Evolutionary conservation across 768 basidiomycete genomes (phyloP), one percentile per base, ranked within the genome.

Genomic region (Lepiota brunneoincarnata): DNA sequence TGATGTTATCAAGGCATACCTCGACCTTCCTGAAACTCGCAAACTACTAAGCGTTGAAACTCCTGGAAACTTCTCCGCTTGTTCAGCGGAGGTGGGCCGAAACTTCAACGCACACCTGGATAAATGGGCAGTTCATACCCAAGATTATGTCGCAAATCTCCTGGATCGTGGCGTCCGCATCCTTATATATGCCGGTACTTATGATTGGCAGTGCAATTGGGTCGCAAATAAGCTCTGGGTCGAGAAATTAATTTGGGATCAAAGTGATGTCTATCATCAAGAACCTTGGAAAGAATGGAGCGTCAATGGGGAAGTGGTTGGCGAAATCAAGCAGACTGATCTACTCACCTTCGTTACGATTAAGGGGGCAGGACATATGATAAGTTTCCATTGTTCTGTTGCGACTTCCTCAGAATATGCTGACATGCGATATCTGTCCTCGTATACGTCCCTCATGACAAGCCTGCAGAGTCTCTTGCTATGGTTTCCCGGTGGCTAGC

Each of bases 131-230:
- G 70, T 73, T 12, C 75, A 80, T 56, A 76, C 86, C 39, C 77
- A 85, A 67, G 69, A 83, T 71, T 86, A 89, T 63, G 82, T 89
- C 55, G 74, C 82, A 0, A 77, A 73, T 5, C 79, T 93, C 36
- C 78, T 93, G 7, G 89, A 93, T 55, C 79, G 89, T n/a, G 86
- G 86, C 0, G 69, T 94, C 17, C 80, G 84, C 4, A 72, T 90
- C 34, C 75, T 93, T 38, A 83, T 87, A 43, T 90, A 90, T 58
- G 84, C 84, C 0, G 87, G 87, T 17, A 86, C 82, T 40, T 86
- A 84, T 58, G 86, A 89, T 61, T 89, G 86, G 86, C 86, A 86
- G 57, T 91, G 88, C 64, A 89, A 90, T 64, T 88, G 83, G 81
- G 69, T 89, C 24, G 84, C 86, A 14, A 93, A 92, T 68, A 81